Percentiles rank a stretch among this genome's conserved stretches.
Conservation (phyloP, 2,329 filamentous ascomycete genomes). For the Lachnellula arida region DNA sequence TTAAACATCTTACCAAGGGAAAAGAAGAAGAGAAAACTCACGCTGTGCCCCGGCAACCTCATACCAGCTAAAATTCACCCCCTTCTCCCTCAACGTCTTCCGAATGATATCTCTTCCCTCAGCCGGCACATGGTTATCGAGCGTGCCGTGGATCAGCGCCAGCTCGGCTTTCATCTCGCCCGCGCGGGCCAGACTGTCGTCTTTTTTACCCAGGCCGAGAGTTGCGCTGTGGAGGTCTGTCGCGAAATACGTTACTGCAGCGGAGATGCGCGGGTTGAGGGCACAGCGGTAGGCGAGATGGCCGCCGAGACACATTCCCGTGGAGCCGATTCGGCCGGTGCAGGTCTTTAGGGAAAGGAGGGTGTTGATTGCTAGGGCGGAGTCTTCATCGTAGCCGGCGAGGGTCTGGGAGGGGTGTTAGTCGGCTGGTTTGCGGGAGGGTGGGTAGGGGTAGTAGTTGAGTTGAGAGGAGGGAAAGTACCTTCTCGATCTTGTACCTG, state of each 20-base stretch:
- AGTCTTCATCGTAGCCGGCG: constrained; percentile 80
- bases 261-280: constrained; percentile 71
- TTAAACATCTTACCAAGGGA: not conserved
- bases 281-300: constrained; percentile 72
- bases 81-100: constrained; percentile 71
- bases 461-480: constrained; percentile 25
- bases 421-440: not conserved
- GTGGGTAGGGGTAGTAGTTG: not conserved
- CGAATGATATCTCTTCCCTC: constrained; percentile 79
- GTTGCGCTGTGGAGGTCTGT: constrained; percentile 82
- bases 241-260: constrained; percentile 83
- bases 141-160: constrained; percentile 86
- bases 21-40: constrained; percentile 34
- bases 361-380: constrained; percentile 61
- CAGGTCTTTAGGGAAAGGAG: constrained; percentile 71
- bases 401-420: constrained; percentile 53
- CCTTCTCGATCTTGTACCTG: constrained; percentile 78
- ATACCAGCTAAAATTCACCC: constrained; percentile 73
- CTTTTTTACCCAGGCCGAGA: constrained; percentile 63
- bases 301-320: constrained; percentile 90
- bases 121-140: constrained; percentile 84
- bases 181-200: constrained; percentile 55
- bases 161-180: constrained; percentile 71
- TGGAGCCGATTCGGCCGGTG: constrained; percentile 72
- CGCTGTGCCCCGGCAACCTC: constrained; percentile 90